A percentile compares a stretch with the other conserved stretches of the same genome.
phyloP scores from a whole-genome alignment of 140 eudicot species.

The Bidens hawaiensis region DNA sequence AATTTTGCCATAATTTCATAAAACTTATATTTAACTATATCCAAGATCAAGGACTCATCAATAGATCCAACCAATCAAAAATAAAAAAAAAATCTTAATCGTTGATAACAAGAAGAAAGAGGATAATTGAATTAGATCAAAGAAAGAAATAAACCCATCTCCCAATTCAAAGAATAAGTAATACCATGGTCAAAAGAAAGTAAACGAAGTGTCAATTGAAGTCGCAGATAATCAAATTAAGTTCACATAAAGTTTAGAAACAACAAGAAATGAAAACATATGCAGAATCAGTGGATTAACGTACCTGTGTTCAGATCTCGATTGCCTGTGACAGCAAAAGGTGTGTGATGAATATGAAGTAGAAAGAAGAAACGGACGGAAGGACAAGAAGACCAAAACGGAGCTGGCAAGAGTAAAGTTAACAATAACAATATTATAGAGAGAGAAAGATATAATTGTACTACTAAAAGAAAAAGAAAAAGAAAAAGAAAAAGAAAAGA shows the following conservation, averaged over 20 bases:
- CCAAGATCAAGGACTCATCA: neutral
- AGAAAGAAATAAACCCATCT: neutral
- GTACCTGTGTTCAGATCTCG: slow-evolving; percentile 38
- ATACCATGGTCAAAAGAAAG: neutral
- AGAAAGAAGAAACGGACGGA: slow-evolving; percentile 17
- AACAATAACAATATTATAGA: slow-evolving; percentile 23
- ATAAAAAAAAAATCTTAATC: neutral
- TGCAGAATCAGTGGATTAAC: slow-evolving; percentile 9
- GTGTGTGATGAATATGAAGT: slow-evolving; percentile 12
- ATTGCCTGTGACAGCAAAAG: slow-evolving; percentile 9
- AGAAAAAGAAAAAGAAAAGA: too few species aligned
- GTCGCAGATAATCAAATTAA: slow-evolving; percentile 15
- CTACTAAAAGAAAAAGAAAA: too few species aligned
- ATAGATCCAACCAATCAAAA: slow-evolving; percentile 30
- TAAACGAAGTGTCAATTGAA: slow-evolving; percentile 13
- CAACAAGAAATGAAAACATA: slow-evolving; percentile 8
- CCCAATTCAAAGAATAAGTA: neutral
- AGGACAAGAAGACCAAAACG: slow-evolving; percentile 30
- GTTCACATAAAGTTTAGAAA: neutral
- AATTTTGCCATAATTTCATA: neutral
- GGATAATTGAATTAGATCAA: slow-evolving; percentile 14
- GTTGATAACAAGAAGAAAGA: neutral
- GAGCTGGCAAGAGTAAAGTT: slow-evolving; percentile 47
- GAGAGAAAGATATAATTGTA: slow-evolving; percentile 27
- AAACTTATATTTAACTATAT: neutral